phyloP scores from a whole-genome alignment of 345 rosid species.

The Citrus sinensis region DNA sequence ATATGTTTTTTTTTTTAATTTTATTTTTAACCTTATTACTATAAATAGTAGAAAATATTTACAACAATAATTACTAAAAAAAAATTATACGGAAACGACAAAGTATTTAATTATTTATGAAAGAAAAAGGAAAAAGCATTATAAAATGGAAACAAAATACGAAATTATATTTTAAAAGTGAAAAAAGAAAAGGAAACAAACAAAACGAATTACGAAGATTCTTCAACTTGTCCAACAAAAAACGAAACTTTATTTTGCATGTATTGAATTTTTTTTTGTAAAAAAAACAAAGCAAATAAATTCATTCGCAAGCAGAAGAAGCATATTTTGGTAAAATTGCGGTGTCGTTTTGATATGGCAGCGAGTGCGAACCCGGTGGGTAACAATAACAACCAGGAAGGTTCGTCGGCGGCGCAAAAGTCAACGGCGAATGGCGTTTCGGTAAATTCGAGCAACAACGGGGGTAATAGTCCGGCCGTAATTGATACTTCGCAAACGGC shows the following conservation, averaged over 20 bases:
- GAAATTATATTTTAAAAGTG: neutral
- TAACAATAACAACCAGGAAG: conserved; percentile 47
- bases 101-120: neutral
- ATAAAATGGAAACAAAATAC: neutral
- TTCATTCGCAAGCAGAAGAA: neutral
- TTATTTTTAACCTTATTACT: too few relatives aligned
- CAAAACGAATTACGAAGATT: neutral
- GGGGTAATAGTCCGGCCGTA: conserved; percentile 19
- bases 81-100: too few relatives aligned
- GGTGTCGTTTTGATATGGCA: conserved; percentile 34
- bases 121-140: neutral
- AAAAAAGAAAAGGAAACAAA: neutral
- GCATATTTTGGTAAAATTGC: neutral
- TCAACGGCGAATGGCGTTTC: conserved; percentile 40
- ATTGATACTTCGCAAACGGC: conserved; percentile 39
- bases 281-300: neutral
- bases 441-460: conserved; percentile 44
- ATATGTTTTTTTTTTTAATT: too few relatives aligned
- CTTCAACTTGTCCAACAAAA: neutral
- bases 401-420: conserved; percentile 38
- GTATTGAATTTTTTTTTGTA: neutral
- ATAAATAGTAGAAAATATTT: too few relatives aligned
- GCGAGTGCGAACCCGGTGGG: conserved; percentile 66
- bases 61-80: too few relatives aligned
- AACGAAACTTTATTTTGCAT: neutral